phyloP scores from a whole-genome alignment of 352 stramenopile species.

The Globisporangium perplexum region DNA sequence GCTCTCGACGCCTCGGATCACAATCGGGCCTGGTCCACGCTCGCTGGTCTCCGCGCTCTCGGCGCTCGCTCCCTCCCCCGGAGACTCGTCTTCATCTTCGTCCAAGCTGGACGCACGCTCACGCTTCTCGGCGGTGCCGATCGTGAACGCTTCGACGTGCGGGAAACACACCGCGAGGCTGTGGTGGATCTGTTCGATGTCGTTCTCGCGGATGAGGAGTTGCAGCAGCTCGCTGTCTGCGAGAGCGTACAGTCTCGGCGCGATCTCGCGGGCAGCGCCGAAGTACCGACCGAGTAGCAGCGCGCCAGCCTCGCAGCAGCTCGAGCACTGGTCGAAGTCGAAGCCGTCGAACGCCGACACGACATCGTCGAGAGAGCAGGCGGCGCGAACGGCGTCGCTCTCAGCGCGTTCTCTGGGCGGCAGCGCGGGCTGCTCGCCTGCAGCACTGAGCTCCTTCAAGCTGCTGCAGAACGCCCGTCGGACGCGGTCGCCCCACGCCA shows the following conservation, averaged over 20 bases:
- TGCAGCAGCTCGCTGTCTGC: constrained; percentile 33
- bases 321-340: constrained; percentile 37
- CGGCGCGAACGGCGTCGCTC: constrained; percentile 1
- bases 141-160: constrained; percentile 25
- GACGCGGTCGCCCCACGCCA: constrained; percentile 8
- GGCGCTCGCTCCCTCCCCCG: background rate
- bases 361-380: constrained; percentile 34
- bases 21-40: background rate
- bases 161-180: constrained; percentile 37
- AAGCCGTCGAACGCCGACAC: constrained; percentile 45
- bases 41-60: background rate
- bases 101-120: background rate
- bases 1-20: constrained; percentile 9
- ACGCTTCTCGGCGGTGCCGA: constrained; percentile 4
- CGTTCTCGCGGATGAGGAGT: constrained; percentile 32
- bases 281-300: constrained; percentile 39
- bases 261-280: constrained; percentile 23
- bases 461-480: constrained; percentile 8
- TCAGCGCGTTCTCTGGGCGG: background rate
- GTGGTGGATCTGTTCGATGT: constrained; percentile 21
- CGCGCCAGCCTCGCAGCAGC: constrained; percentile 30
- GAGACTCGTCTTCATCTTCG: background rate
- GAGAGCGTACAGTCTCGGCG: constrained; percentile 34
- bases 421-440: too few relatives aligned
- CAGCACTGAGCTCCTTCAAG: background rate